A percentile compares a stretch with the other conserved stretches of the same genome.
Conservation (phyloP, 2,329 filamentous ascomycete species). For the Helotiales sp. region DNA sequence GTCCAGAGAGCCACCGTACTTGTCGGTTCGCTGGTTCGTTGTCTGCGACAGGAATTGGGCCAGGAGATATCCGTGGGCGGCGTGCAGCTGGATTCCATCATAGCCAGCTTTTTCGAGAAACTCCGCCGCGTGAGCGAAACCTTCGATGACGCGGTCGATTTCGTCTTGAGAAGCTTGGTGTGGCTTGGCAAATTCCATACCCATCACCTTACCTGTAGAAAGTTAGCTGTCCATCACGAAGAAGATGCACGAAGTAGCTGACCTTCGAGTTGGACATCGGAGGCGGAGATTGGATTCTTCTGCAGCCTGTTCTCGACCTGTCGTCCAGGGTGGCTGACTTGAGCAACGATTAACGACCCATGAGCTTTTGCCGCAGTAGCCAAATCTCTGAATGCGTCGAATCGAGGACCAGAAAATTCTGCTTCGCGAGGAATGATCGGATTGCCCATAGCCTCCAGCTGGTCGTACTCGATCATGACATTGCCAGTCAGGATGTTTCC, state of each 20-base stretch:
- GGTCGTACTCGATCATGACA: slow-evolving; percentile 65
- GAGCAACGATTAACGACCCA: slow-evolving; percentile 62
- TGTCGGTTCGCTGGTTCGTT: slow-evolving; percentile 41
- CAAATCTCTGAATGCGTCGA: slow-evolving; percentile 62
- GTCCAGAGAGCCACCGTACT: slow-evolving; percentile 41
- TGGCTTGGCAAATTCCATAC: slow-evolving; percentile 58
- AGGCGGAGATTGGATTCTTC: slow-evolving; percentile 48
- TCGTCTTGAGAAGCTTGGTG: slow-evolving; percentile 58
- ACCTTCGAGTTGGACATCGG: slow-evolving; percentile 47
- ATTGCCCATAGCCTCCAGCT: slow-evolving; percentile 61
- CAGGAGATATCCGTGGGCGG: slow-evolving; percentile 42
- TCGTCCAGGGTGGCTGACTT: slow-evolving; percentile 66
- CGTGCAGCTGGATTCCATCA: slow-evolving; percentile 50
- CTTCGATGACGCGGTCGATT: slow-evolving; percentile 61
- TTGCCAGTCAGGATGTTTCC: slow-evolving; percentile 67
- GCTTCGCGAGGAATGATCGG: slow-evolving; percentile 60
- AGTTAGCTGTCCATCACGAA: not conserved
- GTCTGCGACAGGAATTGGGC: slow-evolving; percentile 41
- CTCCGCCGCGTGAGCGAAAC: slow-evolving; percentile 65
- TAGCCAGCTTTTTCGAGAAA: slow-evolving; percentile 67
- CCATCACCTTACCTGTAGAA: slow-evolving; percentile 45
- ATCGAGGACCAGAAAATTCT: slow-evolving; percentile 59
- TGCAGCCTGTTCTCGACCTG: slow-evolving; percentile 44
- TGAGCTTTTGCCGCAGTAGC: slow-evolving; percentile 60
- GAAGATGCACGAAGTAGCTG: not conserved